Evolutionary conservation across 2,329 filamentous ascomycete genomes (phyloP), one percentile per base, ranked within the genome.

Genomic region (Cladosporium sp.): DNA sequence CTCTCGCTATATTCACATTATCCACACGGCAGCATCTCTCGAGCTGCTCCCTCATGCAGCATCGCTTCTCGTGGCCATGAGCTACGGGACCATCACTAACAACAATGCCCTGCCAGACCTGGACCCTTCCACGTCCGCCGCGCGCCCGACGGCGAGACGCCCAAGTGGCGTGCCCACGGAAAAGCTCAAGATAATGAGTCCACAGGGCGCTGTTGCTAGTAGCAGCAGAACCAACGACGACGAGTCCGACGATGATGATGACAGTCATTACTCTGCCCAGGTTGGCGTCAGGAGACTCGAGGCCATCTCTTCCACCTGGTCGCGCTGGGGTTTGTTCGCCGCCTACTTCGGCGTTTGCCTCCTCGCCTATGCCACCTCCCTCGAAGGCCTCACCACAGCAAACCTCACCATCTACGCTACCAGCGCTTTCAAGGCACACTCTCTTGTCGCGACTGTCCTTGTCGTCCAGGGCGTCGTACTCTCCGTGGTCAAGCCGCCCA

Each of bases 391-490:
- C 61, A 81, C 80, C 7, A 82, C 82, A 2, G 75, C 74, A 46
- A 77, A 80, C 7, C 69, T 86, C 41, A 76, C 77, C 13, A 77
- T 79, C 18, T 85, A 81, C 68, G 82, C 85, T 25, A 86, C 83
- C 1, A 85, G 82, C 52, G 73, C 77, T 2, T 87, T 86, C 60
- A 71, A 72, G 33, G 73, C 76, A 42, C 84, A 86, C 61, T 83
- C 83, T 11, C 72, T 87, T 29, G 73, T 85, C 36, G 81, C 83
- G 13, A 85, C 82, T 0, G 78, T 85, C 19, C 72, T 77, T 22
- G 81, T 85, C 9, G 76, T 85, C 7, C 79, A 84, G 53, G 77
- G 78, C 58, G 78, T 85, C 3, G 80, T 85, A 13, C 78, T 83
- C 61, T 64, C 79, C 43, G 75, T 82, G 40, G 76, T 81, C 58